Conservation (phyloP, 352 stramenopile genomes). For the Thalassiosira exigua region DNA sequence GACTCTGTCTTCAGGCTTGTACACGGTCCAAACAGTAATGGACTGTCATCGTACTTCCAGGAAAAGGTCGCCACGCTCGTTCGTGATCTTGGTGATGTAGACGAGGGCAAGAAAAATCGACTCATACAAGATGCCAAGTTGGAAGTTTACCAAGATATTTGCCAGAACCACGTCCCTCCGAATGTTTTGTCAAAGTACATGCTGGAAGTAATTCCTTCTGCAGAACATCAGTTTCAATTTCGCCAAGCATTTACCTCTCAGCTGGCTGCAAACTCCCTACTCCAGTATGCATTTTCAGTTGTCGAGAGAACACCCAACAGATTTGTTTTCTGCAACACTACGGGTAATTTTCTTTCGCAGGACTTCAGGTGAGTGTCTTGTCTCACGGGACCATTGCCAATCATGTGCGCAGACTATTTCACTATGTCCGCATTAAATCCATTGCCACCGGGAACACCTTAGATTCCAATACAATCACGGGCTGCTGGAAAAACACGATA, state of each 20-base stretch:
- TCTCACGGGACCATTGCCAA: too few species aligned
- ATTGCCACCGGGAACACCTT: too few species aligned
- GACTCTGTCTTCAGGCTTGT: conserved; percentile 50
- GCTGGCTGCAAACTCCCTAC: conserved; percentile 77
- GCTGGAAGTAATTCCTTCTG: conserved; percentile 44
- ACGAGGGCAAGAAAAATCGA: conserved; percentile 33
- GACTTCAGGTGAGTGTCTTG: conserved; percentile 85
- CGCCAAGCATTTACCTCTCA: conserved; percentile 75
- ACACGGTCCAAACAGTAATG: conserved; percentile 36
- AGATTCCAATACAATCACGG: conserved; percentile 82
- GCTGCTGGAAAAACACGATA: conserved; percentile 68
- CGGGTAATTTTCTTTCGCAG: conserved; percentile 71
- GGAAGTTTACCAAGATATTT: conserved; percentile 73
- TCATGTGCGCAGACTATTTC: too few species aligned
- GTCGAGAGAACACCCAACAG: conserved; percentile 76
- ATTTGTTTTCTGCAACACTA: conserved; percentile 73
- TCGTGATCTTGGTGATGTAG: conserved; percentile 19
- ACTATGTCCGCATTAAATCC: too few species aligned
- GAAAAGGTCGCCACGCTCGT: conserved; percentile 54
- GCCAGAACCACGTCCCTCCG: conserved; percentile 55
- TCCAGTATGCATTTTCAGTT: conserved; percentile 83
- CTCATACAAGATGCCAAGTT: conserved; percentile 53
- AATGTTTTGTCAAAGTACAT: conserved; percentile 76
- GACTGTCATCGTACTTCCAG: conserved; percentile 53
- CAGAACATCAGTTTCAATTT: conserved; percentile 78